Evolutionary conservation across 371 early-diverging fungal species (phyloP).

Genomic region (Fennellomyces sp.): DNA sequence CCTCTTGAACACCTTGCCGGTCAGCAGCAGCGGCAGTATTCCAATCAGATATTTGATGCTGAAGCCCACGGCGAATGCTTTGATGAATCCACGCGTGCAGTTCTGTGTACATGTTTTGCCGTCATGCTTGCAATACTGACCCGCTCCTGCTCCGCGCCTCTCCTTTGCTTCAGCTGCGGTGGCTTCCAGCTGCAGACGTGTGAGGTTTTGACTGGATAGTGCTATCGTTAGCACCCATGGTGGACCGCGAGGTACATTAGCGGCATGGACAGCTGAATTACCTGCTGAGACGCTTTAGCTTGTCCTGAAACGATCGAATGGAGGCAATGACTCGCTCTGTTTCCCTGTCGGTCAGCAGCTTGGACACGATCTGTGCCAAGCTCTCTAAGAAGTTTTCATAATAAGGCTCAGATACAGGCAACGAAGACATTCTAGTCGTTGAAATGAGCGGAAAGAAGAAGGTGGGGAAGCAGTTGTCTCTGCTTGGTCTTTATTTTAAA

Average conservation of each 20-base stretch:
- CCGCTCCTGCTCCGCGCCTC: constrained; percentile 8
- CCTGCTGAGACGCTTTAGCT: constrained; percentile 70
- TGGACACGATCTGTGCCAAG: constrained; percentile 74
- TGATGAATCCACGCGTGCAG: constrained; percentile 72
- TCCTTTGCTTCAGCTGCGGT: constrained; percentile 19
- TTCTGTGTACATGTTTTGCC: constrained; percentile 80
- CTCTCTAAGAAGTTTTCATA: constrained; percentile 82
- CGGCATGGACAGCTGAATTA: no score
- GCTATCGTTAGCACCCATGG: no score
- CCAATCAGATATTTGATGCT: constrained; percentile 76
- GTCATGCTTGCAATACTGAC: constrained; percentile 67
- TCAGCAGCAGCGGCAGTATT: constrained; percentile 67
- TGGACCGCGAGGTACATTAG: no score
- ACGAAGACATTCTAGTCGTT: neutral
- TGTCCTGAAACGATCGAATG: constrained; percentile 73
- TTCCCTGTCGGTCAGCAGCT: constrained; percentile 81
- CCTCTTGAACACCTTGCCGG: constrained; percentile 68
- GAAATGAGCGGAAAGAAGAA: neutral
- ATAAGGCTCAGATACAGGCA: constrained; percentile 35
- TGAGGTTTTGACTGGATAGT: constrained; percentile 66
- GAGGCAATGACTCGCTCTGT: constrained; percentile 72
- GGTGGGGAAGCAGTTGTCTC: constrained; percentile 33
- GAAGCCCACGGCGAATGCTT: constrained; percentile 75
- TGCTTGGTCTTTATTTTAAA: constrained; percentile 52
- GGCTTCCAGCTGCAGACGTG: constrained; percentile 53